Evolutionary conservation across 768 basidiomycete species (phyloP).

Genomic region (Boletus patriciae): DNA sequence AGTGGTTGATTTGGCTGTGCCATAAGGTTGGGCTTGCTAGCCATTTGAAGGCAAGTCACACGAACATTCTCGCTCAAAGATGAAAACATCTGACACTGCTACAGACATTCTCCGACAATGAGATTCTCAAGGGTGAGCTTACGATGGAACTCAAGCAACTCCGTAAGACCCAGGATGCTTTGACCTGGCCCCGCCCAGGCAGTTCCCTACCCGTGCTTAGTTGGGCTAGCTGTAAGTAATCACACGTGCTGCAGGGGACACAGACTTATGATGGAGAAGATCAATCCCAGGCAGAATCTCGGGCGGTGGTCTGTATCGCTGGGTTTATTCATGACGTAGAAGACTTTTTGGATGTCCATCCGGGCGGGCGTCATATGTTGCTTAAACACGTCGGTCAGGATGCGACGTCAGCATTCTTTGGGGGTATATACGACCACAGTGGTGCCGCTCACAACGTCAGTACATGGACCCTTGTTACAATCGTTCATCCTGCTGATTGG

Average conservation of each 20-base stretch:
- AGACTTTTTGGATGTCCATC: conserved; percentile 1
- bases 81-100: background rate
- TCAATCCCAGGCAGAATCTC: background rate
- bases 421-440: conserved; percentile 2
- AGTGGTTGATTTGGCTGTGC: conserved; percentile 75
- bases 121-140: background rate
- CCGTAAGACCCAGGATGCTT: background rate
- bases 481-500: background rate
- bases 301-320: background rate
- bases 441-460: conserved; percentile 4
- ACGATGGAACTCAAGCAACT: conserved; percentile 4
- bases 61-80: background rate
- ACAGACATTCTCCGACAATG: conserved; percentile 4
- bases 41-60: background rate
- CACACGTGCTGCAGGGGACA: background rate
- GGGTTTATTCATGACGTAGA: conserved; percentile 1
- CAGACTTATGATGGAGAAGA: background rate
- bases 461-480: background rate
- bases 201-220: background rate
- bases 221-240: conserved; percentile 1
- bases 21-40: conserved; percentile 48
- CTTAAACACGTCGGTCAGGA: conserved; percentile 1
- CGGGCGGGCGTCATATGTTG: background rate
- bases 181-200: background rate
- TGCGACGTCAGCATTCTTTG: conserved; percentile 6